Percentiles rank a stretch among this genome's conserved stretches.
Conservation (phyloP, 2,329 filamentous ascomycete genomes). For the Colletotrichum eremochloae region DNA sequence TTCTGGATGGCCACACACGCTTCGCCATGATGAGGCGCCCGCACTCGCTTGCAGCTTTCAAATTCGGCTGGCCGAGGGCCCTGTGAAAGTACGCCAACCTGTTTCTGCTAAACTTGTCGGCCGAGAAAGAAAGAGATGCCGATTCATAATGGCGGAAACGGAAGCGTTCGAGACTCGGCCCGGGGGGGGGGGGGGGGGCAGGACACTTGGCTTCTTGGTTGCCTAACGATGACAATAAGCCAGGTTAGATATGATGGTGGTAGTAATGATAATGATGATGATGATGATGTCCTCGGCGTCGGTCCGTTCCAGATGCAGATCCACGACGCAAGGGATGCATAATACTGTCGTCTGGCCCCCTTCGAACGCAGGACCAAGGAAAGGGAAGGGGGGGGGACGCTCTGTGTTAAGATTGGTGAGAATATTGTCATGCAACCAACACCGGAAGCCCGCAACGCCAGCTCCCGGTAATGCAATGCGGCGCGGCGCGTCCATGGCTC, state of each 20-base stretch:
- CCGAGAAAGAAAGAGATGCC: neutral
- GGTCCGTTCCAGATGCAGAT: slow-evolving; percentile 2
- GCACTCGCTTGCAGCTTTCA: too few relatives aligned
- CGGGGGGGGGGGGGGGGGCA: neutral
- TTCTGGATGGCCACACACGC: neutral
- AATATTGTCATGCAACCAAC: neutral
- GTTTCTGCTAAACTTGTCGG: too few relatives aligned
- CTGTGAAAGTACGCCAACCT: too few relatives aligned
- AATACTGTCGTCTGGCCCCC: neutral
- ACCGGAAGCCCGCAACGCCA: slow-evolving; percentile 9
- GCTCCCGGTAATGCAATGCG: slow-evolving; percentile 10
- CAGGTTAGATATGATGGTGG: neutral
- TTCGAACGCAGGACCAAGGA: slow-evolving; percentile 11
- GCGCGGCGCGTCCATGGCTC: neutral
- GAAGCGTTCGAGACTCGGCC: neutral
- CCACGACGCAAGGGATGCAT: slow-evolving; percentile 27
- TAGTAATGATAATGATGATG: neutral
- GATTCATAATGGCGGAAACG: neutral
- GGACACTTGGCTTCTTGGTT: neutral
- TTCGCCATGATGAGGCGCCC: neutral
- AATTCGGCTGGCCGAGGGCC: neutral
- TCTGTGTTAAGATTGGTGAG: neutral
- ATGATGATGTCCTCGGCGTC: slow-evolving; percentile 5
- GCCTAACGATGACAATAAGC: neutral
- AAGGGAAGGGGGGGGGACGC: neutral